Evolutionary conservation across 192 early-diverging fungal genomes (phyloP).

Genomic region (Endogone sp.): DNA sequence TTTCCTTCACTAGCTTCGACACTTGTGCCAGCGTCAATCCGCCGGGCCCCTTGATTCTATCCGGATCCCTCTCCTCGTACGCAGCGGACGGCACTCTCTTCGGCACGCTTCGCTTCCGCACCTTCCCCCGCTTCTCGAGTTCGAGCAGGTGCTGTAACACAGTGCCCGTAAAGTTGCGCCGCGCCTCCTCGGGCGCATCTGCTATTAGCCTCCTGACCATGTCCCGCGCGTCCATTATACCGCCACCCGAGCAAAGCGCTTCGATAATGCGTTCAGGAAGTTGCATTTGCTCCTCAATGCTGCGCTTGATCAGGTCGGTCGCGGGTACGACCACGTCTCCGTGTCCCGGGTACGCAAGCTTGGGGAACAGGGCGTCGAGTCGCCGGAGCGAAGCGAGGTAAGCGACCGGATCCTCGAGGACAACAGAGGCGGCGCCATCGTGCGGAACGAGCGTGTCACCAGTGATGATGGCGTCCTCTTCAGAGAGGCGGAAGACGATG

Average conservation of each 20-base stretch:
- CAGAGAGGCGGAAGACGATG: not conserved
- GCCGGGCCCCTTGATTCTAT: conserved; percentile 39
- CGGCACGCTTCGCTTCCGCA: not conserved
- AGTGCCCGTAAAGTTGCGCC: not conserved
- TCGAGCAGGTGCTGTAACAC: not conserved
- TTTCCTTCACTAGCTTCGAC: conserved; percentile 23
- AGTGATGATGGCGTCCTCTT: not conserved
- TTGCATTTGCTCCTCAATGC: not conserved
- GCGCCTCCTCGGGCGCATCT: not conserved
- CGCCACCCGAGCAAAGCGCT: not conserved
- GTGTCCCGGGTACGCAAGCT: not conserved
- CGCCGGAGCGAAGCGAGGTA: not conserved
- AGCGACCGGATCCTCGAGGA: not conserved
- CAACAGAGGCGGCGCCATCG: not conserved
- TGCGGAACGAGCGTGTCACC: not conserved
- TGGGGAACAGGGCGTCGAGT: not conserved
- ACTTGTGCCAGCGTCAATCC: conserved; percentile 42
- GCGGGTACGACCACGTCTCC: not conserved
- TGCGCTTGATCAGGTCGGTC: not conserved
- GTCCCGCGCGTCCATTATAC: not conserved
- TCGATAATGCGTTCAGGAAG: not conserved
- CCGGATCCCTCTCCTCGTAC: conserved; percentile 19
- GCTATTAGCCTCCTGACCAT: not conserved
- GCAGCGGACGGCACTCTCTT: not conserved
- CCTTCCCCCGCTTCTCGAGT: not conserved